Evolutionary conservation across 768 basidiomycete genomes (phyloP), one percentile per base, ranked within the genome.

Genomic region (Lactarius hengduanensis): DNA sequence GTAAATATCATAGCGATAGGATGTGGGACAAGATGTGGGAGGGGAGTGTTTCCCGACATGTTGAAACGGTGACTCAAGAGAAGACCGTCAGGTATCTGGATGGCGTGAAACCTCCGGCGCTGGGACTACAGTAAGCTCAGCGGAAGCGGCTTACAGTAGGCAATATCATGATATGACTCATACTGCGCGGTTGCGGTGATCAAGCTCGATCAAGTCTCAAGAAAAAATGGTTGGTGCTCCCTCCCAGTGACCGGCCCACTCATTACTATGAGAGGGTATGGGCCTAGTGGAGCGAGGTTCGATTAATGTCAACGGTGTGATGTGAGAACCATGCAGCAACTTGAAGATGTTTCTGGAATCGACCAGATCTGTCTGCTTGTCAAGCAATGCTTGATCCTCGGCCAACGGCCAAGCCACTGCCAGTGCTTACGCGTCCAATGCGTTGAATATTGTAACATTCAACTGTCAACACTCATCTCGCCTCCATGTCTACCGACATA

Each of bases 401-500:
- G 50, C 13, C 22, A 4, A n/a, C 45, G 20, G 45, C 7, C n/a
- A 10, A n/a, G 8, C 47, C n/a, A 22, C n/a, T 7, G 34, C 34
- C 34, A 34, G 34, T 50, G 47, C 47, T 50, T 50, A 50, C 47
- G 47, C 47, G n/a, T 50, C 22, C 47, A 13, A 10, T 26, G 22
- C n/a, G 3, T 22, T 13, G 11, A 26, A 26, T 53, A 28, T 28
- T 28, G 28, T 28, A 34, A 8, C 32, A 7, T 34, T 36, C 36
- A 7, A 26, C 16, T 22, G 18, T 22, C 50, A 28, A 26, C 26
- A 2, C 13, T 59, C n/a, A n/a, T 50, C 30, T 16, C 32, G 32
- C 53, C 13, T 53, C 47, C 65, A 88, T 88, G 87, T 71, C 84
- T 20, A 66, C 61, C 10, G 80, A 89, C 50, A 76, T 76, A 28